phyloP scores from a whole-genome alignment of 495 filamentous ascomycete species.

The Hyaloscypha hepaticicola region DNA sequence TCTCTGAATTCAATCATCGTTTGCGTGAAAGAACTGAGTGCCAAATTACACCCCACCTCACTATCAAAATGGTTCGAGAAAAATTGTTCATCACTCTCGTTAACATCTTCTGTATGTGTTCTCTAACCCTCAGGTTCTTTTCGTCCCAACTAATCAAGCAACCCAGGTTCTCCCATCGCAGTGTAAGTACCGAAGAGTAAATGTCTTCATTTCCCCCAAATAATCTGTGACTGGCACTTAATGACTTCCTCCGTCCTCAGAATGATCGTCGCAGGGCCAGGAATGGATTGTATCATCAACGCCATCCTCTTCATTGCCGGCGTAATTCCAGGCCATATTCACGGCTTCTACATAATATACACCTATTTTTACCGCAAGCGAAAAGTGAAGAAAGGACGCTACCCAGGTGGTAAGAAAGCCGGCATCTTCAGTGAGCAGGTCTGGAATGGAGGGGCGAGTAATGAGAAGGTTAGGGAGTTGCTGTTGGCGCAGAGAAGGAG shows the following conservation, averaged over 20 bases:
- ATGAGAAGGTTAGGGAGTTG: conserved; percentile 24
- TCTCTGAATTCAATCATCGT: neutral
- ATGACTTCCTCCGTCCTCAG: neutral
- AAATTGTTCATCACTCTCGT: conserved; percentile 21
- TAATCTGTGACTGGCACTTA: neutral
- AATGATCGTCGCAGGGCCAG: conserved; percentile 28
- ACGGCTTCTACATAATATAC: conserved; percentile 42
- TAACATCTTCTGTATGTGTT: conserved; percentile 23
- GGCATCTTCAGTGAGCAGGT: conserved; percentile 33
- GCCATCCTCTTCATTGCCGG: conserved; percentile 40
- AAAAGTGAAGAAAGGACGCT: conserved; percentile 35
- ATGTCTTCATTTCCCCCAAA: neutral
- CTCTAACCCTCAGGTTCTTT: neutral
- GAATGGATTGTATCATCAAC: conserved; percentile 37
- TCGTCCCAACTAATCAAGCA: neutral
- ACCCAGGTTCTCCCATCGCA: neutral
- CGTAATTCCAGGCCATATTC: conserved; percentile 41
- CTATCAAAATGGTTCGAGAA: conserved; percentile 19
- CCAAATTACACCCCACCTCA: neutral
- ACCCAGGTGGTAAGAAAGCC: conserved; percentile 27
- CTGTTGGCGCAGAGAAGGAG: neutral
- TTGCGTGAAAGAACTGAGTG: neutral
- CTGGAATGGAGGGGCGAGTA: conserved; percentile 33
- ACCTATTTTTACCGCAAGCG: conserved; percentile 39
- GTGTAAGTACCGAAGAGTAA: neutral